A percentile compares a stretch with the other conserved stretches of the same genome.
Conservation (phyloP, 176 grass and related monocot species). For the Oryza longistaminata region DNA sequence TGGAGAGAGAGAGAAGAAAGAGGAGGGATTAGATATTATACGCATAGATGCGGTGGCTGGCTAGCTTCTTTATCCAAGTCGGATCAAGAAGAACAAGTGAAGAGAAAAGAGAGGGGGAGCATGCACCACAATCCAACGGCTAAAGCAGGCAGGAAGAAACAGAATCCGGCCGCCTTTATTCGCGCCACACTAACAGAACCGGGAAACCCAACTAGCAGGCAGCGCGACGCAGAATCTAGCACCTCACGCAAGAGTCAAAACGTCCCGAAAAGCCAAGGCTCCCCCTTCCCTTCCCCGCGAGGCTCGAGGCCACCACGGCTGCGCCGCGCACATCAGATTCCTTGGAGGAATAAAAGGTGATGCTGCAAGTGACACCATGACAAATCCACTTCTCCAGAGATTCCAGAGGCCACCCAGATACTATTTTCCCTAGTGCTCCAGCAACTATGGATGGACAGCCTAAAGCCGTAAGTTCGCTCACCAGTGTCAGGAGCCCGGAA, state of each 20-base stretch:
- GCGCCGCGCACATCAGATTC: conserved; percentile 28
- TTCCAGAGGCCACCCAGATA: conserved; percentile 52
- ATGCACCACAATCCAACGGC: neutral
- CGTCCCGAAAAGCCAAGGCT: conserved; percentile 27
- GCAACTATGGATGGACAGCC: conserved; percentile 54
- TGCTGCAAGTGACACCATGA: conserved; percentile 20
- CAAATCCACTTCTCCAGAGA: conserved; percentile 53
- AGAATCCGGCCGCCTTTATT: conserved; percentile 47
- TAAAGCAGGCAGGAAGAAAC: conserved; percentile 21
- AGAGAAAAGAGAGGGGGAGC: neutral
- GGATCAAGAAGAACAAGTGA: conserved; percentile 16
- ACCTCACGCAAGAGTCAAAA: conserved; percentile 35
- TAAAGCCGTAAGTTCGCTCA: conserved; percentile 17
- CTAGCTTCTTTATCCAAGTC: conserved; percentile 48
- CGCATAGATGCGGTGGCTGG: neutral
- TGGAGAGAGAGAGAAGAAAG: neutral
- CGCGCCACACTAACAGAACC: conserved; percentile 12
- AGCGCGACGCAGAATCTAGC: conserved; percentile 38
- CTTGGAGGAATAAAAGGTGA: neutral
- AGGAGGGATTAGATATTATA: conserved; percentile 19
- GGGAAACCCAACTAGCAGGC: conserved; percentile 21
- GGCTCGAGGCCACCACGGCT: neutral
- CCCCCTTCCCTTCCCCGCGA: neutral
- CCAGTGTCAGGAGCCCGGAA: neutral
- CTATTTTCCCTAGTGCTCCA: conserved; percentile 47